Conservation (phyloP, 2,329 filamentous ascomycete genomes). For the Metarhizium brunneum region DNA sequence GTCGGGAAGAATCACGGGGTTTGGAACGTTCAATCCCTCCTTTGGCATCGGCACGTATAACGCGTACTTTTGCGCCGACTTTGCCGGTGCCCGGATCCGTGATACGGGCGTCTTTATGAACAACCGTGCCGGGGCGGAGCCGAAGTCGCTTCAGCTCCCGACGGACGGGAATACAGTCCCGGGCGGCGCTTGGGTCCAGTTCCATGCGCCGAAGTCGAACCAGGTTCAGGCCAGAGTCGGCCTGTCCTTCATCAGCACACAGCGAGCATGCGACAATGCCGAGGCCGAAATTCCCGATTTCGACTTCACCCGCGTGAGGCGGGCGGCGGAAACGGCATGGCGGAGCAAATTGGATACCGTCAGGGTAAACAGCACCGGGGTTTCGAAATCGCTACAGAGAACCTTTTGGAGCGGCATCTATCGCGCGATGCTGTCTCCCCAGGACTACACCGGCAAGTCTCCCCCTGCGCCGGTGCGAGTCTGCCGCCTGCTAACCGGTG, state of each 20-base stretch:
- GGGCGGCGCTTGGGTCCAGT: constrained; percentile 55
- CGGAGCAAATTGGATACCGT: constrained; percentile 51
- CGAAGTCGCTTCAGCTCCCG: constrained; percentile 27
- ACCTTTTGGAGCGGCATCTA: constrained; percentile 67
- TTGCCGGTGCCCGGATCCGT: constrained; percentile 39
- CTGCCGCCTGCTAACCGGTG: no score
- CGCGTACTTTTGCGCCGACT: constrained; percentile 52
- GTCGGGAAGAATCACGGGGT: constrained; percentile 48
- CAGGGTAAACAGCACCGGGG: constrained; percentile 42
- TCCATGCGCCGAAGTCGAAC: constrained; percentile 30
- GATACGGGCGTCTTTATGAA: constrained; percentile 51
- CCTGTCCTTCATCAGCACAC: constrained; percentile 58
- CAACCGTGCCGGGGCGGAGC: constrained; percentile 35
- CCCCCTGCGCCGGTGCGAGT: no score
- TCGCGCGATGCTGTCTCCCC: constrained; percentile 58
- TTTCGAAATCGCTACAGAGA: constrained; percentile 47
- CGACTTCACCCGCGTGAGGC: constrained; percentile 49
- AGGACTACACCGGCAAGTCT: constrained; percentile 52
- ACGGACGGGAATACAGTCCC: constrained; percentile 19
- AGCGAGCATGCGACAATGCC: constrained; percentile 60
- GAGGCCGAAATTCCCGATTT: constrained; percentile 60
- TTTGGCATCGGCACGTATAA: constrained; percentile 51
- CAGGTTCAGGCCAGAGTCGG: constrained; percentile 58
- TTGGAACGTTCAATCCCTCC: constrained; percentile 47
- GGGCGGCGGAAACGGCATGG: constrained; percentile 51